Conservation (phyloP, 768 basidiomycete species). For the Leccinum longicurvipes region DNA sequence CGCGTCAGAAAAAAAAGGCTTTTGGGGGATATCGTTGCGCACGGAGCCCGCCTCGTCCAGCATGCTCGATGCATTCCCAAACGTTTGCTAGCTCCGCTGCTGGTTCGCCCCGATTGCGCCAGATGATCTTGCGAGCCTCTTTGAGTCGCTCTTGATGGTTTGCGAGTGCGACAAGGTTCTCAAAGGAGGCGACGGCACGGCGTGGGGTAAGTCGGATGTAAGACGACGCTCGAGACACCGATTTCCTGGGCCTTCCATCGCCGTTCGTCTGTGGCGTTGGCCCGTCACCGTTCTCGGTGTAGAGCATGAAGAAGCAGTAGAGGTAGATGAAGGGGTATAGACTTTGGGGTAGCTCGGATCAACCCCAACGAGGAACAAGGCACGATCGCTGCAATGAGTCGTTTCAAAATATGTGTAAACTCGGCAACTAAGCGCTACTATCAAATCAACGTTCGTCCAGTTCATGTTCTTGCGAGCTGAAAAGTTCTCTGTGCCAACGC, state of each 20-base stretch:
- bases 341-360: background rate
- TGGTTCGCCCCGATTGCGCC: constrained; percentile 77
- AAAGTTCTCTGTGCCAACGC: too few relatives aligned
- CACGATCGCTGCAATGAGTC: too few relatives aligned
- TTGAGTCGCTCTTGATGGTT: constrained; percentile 75
- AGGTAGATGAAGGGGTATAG: background rate
- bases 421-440: too few relatives aligned
- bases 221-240: constrained; percentile 25
- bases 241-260: background rate
- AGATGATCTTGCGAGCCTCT: constrained; percentile 75
- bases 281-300: constrained; percentile 2
- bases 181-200: constrained; percentile 70
- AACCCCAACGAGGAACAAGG: background rate
- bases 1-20: background rate
- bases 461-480: too few relatives aligned
- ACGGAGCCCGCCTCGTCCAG: constrained; percentile 68
- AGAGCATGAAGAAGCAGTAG: constrained; percentile 9
- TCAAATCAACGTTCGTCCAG: too few relatives aligned
- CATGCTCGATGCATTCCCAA: constrained; percentile 68
- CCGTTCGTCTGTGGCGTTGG: background rate
- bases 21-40: constrained; percentile 31
- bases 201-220: constrained; percentile 52
- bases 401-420: too few relatives aligned
- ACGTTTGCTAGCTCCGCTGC: constrained; percentile 63
- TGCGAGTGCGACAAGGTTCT: constrained; percentile 80